Evolutionary conservation across 2,329 filamentous ascomycete genomes (phyloP).

Genomic region (Furcasterigmium sp.): DNA sequence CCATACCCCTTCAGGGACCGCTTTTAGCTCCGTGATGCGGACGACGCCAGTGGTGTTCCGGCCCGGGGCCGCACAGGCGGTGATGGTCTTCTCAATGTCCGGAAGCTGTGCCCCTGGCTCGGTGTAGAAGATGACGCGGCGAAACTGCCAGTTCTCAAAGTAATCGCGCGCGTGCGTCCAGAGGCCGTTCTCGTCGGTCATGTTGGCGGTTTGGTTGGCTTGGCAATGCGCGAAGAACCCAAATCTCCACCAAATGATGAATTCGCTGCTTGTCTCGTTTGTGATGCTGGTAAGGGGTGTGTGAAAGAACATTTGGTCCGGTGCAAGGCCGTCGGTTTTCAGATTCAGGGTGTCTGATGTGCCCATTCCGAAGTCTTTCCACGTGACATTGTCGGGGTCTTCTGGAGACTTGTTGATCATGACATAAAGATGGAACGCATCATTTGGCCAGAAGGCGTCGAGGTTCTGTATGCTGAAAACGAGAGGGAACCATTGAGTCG

Average conservation of each 20-base stretch:
- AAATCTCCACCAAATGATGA: neutral
- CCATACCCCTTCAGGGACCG: neutral
- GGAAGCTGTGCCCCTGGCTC: neutral
- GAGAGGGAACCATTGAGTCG: slow-evolving; percentile 14
- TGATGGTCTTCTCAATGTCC: neutral
- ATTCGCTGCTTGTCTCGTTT: neutral
- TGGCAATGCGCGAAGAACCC: no score
- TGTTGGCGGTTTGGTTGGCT: neutral
- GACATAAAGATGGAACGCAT: neutral
- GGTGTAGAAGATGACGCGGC: neutral
- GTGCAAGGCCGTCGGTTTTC: neutral
- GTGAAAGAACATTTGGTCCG: neutral
- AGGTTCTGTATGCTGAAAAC: slow-evolving; percentile 19
- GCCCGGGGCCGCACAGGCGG: neutral
- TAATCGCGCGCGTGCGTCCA: neutral
- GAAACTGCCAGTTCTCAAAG: neutral
- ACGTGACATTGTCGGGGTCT: neutral
- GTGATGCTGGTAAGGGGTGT: slow-evolving; percentile 1
- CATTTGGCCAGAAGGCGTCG: slow-evolving; percentile 4
- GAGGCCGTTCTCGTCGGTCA: neutral
- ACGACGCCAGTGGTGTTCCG: neutral
- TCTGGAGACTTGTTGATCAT: neutral
- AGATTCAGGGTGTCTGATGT: neutral
- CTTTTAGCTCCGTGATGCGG: slow-evolving; percentile 1
- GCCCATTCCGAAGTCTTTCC: neutral